Conservation (phyloP, 495 filamentous ascomycete species). For the Staphylotrichum tortipilum region DNA sequence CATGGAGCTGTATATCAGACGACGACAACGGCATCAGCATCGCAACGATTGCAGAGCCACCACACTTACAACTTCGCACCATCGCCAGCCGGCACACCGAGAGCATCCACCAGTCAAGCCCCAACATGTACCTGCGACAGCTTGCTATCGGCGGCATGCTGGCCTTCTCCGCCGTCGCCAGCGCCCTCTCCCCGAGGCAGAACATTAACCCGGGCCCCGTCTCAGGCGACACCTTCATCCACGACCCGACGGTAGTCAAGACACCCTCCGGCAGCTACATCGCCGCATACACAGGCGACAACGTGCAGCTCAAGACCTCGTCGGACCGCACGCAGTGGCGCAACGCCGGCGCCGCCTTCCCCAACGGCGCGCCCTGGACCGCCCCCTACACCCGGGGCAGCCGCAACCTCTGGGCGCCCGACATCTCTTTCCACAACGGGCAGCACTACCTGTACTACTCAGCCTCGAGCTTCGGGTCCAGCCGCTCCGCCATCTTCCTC, state of each 20-base stretch:
- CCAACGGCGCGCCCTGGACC: constrained; percentile 4
- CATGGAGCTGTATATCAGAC: not conserved
- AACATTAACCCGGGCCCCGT: constrained; percentile 3
- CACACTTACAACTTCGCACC: not conserved
- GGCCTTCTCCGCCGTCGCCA: not conserved
- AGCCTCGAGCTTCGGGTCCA: constrained; percentile 1
- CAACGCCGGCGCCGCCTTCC: constrained; percentile 1
- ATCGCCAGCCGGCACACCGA: not conserved
- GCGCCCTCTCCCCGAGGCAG: not conserved
- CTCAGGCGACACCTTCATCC: constrained; percentile 4
- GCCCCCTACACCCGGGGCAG: not conserved
- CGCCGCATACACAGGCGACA: constrained; percentile 3
- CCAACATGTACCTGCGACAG: constrained; percentile 2
- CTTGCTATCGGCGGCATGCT: not conserved
- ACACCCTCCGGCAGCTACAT: not conserved
- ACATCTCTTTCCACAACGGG: constrained; percentile 3
- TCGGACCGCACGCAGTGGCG: constrained; percentile 2
- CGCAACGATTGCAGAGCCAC: too few species aligned
- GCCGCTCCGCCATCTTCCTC: constrained; percentile 6
- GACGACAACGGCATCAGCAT: not conserved
- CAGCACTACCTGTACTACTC: constrained; percentile 7
- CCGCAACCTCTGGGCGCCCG: constrained; percentile 2
- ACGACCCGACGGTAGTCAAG: constrained; percentile 4
- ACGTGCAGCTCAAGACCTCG: constrained; percentile 2
- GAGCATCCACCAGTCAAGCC: not conserved